Base-by-base conservation (phyloP, 140 eudicot species). In the Flaveria floridana region DNA sequence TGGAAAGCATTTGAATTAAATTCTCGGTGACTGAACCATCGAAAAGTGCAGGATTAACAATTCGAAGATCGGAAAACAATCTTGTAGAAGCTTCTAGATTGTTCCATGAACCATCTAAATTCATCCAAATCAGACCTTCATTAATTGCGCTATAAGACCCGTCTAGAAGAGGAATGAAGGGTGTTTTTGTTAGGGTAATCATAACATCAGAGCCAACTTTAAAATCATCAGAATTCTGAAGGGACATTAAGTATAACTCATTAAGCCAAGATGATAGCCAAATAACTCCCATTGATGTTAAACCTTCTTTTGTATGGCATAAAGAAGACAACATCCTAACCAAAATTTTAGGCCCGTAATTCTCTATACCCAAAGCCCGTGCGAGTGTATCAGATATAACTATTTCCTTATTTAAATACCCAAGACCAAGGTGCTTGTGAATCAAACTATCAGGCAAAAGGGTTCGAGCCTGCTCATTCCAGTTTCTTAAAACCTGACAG, bases 391-490 rank as follows among this genome's bases (percentile, higher is more conserved):
- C 98, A 0, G 97, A 77, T 74, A 93, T 42, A 78, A 75, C 74
- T 23, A 85, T 88, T 66, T 90, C 91, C 63, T 78, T 89, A 56
- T 90, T 69, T 82, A 93, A 79, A 65, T 79, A 90, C 10, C 94
- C 98, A 42, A 93, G 84, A 68, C 98, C 98, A 68, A 93, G 91
- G 78, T 86, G 98, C 84, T 86, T 84, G 39, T 28, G 88, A 71
- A 93, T 85, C 77, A 90, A 85, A 57, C 78, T 82, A 80, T 88
- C 94, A 19, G 97, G 89, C 47, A 93, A 78, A 66, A 93, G 86
- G 16, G 72, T 18, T 26, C 85, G 81, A 15, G 87, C 87, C 41
- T 88, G 79, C 44, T 90, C 91, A 47, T 78, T 83, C 98, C 98
- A 93, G 70, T 84, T 82, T 71, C 97, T 83, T 57, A 93, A 39